Conservation (phyloP, 208 protist genomes). For the Trypanosoma congolense region DNA sequence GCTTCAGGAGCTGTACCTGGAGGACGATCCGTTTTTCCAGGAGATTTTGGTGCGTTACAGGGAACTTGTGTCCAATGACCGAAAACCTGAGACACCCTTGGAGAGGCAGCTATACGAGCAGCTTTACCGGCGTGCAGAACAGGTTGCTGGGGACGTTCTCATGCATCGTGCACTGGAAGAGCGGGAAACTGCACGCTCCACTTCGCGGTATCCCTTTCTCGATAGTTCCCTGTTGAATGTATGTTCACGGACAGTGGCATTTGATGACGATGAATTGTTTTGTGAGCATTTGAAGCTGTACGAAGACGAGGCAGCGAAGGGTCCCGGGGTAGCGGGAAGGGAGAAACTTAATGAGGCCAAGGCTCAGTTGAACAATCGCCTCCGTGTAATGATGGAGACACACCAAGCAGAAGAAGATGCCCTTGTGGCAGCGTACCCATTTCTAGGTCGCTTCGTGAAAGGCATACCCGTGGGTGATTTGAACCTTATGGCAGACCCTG, state of each 20-base stretch:
- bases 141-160: neutral
- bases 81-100: neutral
- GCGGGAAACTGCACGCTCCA: conserved; percentile 17
- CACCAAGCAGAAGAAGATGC: conserved; percentile 1
- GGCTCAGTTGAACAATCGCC: conserved; percentile 1
- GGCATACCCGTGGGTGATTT: conserved; percentile 2
- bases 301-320: neutral
- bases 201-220: conserved; percentile 12
- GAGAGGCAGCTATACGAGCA: conserved; percentile 5
- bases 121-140: conserved; percentile 1
- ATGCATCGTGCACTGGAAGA: neutral
- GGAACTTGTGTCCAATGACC: neutral
- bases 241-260: conserved; percentile 9
- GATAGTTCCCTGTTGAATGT: neutral
- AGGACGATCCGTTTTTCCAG: conserved; percentile 1
- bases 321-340: neutral
- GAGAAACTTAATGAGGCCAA: neutral
- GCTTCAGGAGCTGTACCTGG: neutral
- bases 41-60: neutral
- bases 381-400: neutral
- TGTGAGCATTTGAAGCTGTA: neutral
- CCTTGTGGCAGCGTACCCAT: neutral
- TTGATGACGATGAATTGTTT: conserved; percentile 39
- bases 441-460: neutral
- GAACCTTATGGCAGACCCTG: neutral